Conservation (phyloP, 805 yeast genomes). For the Pichia insulana region DNA sequence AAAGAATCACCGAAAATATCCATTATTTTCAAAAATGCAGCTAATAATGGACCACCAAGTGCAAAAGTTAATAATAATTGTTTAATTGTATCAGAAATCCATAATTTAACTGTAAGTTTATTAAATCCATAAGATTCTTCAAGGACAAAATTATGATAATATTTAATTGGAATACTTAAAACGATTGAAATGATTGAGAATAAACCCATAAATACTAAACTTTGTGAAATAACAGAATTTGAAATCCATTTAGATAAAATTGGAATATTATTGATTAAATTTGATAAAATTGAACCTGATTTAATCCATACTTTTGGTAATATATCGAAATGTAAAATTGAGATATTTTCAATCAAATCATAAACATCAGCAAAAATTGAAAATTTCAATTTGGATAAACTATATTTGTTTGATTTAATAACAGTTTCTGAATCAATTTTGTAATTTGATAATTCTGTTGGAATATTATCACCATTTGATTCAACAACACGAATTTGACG, state of each 20-base stretch:
- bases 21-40: conserved; percentile 72
- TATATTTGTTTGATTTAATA: conserved; percentile 66
- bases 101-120: conserved; percentile 64
- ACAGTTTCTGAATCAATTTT: conserved; percentile 62
- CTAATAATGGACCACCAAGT: conserved; percentile 66
- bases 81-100: conserved; percentile 69
- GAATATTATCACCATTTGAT: conserved; percentile 40
- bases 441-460: conserved; percentile 50
- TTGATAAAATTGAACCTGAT: conserved; percentile 15
- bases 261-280: conserved; percentile 20
- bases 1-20: conserved; percentile 73
- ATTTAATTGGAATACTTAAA: conserved; percentile 56
- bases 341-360: conserved; percentile 46
- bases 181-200: conserved; percentile 44
- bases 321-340: conserved; percentile 49
- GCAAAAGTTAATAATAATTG: conserved; percentile 41
- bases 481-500: conserved; percentile 67
- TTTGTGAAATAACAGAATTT: conserved; percentile 57
- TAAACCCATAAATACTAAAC: conserved; percentile 53
- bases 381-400: conserved; percentile 69
- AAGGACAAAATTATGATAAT: conserved; percentile 75
- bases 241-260: conserved; percentile 20
- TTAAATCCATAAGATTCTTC: conserved; percentile 94
- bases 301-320: conserved; percentile 54
- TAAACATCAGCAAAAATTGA: conserved; percentile 46